Evolutionary conservation across 306 rosid genomes (phyloP), one percentile per base, ranked within the genome.

Genomic region (Trifolium pratense): DNA sequence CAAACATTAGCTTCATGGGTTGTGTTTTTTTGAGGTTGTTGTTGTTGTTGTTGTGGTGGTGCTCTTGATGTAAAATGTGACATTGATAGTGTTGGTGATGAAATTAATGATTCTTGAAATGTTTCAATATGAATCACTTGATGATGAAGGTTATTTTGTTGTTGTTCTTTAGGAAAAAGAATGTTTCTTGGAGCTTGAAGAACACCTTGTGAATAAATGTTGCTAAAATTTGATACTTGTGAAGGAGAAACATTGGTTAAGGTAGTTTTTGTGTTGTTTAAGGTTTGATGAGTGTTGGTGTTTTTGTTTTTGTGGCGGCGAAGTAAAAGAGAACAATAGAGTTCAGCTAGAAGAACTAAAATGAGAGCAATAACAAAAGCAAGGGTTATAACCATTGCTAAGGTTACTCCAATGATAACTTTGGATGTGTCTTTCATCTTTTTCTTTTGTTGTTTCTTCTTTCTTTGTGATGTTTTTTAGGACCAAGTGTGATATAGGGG

Each of bases 241-340:
- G 83, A 69, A 18, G 83, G 25, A 36, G 61, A 10, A 3, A 15
- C 31, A 59, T 14, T 59, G 7, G 66, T 13, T 59, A 59, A 29
- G 11, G 26, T 18, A n/a, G 79, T 3, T 32, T 55, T 31, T 36
- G 78, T 29, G 48, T 29, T 59, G 65, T 26, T 53, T 53, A 53
- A 53, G 31, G 87, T 5, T 63, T 36, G 36, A 1, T 32, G 39
- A 34, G 74, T 16, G 9, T 83, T 31, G n/a, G 72, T 53, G 74
- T 49, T 29, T 69, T 26, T 45, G 74, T 78, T 68, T 77, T 85
- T 84, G 76, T 96, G 97, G 45, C 96, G 88, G 42, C 89, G 88
- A 84, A 87, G 88, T 51, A 94, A 80, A 74, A 94, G 96, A 70
- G 99, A 91, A 37, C 99, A 94, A 81, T 91, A 94, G 84, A 94